These are phyloP conservation scores for Psidium friedrichsthalianum DNA, from an alignment of 345 rosid genomes.

Conservation along the genomic window DNA sequence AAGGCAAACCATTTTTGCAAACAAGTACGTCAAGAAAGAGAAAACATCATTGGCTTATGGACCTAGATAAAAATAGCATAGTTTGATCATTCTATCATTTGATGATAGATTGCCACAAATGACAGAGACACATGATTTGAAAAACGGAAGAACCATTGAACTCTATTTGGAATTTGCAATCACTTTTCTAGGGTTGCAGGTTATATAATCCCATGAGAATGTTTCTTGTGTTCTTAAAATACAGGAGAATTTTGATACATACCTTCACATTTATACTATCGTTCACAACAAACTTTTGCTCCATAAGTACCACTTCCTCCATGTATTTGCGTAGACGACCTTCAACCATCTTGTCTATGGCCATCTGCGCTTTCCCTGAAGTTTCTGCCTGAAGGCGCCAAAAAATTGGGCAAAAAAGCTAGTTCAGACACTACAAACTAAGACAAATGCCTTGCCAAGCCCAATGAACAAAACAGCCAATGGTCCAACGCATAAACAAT, in stretches of 20 bases:
- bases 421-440: neutral
- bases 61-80: neutral
- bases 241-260: neutral
- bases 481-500: neutral
- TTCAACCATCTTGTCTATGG: constrained; percentile 91
- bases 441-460: neutral
- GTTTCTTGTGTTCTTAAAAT: neutral
- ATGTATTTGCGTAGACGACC: constrained; percentile 89
- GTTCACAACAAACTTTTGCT: constrained; percentile 78
- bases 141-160: neutral
- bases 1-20: neutral
- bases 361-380: constrained; percentile 68
- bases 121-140: neutral
- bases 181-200: neutral
- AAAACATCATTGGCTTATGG: neutral
- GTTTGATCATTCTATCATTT: neutral
- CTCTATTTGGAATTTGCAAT: neutral
- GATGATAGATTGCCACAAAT: neutral
- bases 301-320: constrained; percentile 87
- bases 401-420: neutral
- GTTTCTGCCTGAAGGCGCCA: constrained; percentile 67
- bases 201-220: neutral
- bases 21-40: neutral
- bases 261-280: constrained; percentile 72
- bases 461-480: neutral